Conservation (phyloP, 306 rosid species). For the Malus asiatica region DNA sequence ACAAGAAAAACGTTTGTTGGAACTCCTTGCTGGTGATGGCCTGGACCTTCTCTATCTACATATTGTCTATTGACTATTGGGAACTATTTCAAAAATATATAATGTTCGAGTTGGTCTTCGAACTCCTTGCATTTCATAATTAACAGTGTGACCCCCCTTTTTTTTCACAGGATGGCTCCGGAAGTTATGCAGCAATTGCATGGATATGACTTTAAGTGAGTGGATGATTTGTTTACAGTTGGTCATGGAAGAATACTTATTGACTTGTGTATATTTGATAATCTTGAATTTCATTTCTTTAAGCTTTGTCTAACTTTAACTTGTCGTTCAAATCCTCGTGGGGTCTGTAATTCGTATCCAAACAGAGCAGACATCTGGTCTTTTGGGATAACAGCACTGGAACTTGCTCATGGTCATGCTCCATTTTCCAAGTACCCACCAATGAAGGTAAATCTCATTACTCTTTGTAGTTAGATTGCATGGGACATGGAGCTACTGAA, state of each 20-base stretch:
- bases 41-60: neutral
- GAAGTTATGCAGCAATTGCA: constrained; percentile 99
- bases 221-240: neutral
- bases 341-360: neutral
- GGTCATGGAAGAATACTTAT: neutral
- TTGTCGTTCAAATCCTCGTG: neutral
- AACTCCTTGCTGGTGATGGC: constrained; percentile 89
- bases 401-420: constrained; percentile 98
- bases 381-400: constrained; percentile 92
- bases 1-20: constrained; percentile 94
- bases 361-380: constrained; percentile 96
- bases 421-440: constrained; percentile 96
- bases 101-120: neutral
- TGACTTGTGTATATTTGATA: neutral
- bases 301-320: neutral
- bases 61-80: neutral
- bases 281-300: neutral
- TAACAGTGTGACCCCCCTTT: neutral
- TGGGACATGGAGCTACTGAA: neutral
- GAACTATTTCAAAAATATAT: constrained; percentile 2
- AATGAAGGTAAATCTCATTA: constrained; percentile 63
- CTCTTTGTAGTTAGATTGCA: neutral
- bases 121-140: neutral
- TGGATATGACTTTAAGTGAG: constrained; percentile 97
- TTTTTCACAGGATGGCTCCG: constrained; percentile 82